Evolutionary conservation across 306 rosid genomes (phyloP), one percentile per base, ranked within the genome.

Genomic region (Erythrophleum fordii): DNA sequence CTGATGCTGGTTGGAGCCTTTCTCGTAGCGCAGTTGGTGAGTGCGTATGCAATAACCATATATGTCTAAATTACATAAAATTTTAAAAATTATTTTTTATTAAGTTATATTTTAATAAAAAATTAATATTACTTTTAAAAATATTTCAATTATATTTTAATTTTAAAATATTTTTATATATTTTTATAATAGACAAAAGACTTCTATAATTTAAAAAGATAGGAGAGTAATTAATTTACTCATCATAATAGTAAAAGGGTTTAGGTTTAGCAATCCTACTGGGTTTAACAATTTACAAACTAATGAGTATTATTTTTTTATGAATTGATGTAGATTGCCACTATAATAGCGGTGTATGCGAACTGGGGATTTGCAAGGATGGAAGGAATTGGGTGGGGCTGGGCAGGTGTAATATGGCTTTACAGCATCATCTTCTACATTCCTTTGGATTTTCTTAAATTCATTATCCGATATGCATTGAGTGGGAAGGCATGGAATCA

Each of bases 331-430:
- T 64, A 90, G 98, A 45, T 89, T 35, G 97, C 98, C 22, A 94
- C 98, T 1, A 0, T 91, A 8, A 90, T 94, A 44, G 94, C 98
- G 31, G 98, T 92, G 80, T 94, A 91, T 67, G 93, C 90, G 44
- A 56, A 92, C n/a, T 92, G 97, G 98, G 75, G 5, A 2, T 94
- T 94, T 76, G 98, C 98, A 39, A 75, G 82, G 10, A 87, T 94
- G 8, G 48, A 65, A n/a, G 97, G 94, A 7, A 82, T 92, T 55
- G 97, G 98, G 35, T 94, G 98, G 98, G 91, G 97, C 46, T 94
- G 98, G 98, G 98, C 98, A 5, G 98, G 89, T 25, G 83, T 94
- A 2, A 91, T 94, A 70, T 94, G 97, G 98, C 62, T 89, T 68
- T 94, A 89, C 84, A 94, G 92, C 92, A 69, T 92, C 20, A 0